Conservation (phyloP, 768 basidiomycete genomes). For the Ramaria sp. region DNA sequence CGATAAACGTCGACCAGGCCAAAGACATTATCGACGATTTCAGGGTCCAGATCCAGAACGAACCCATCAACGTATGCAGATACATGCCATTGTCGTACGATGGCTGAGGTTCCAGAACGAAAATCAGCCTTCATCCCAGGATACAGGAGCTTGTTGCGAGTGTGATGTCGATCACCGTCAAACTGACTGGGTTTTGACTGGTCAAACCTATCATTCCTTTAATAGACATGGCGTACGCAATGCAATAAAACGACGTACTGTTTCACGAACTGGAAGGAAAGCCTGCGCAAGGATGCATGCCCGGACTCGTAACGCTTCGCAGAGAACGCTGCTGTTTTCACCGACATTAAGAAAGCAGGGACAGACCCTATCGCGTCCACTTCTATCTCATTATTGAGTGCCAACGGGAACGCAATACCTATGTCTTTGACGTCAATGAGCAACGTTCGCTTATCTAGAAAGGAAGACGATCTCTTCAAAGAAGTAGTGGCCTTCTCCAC, state of each 20-base stretch:
- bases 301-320: constrained; percentile 73
- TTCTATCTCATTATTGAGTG: constrained; percentile 47
- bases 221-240: constrained; percentile 1
- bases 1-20: constrained; percentile 80
- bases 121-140: constrained; percentile 74
- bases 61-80: constrained; percentile 74
- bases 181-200: constrained; percentile 67
- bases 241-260: constrained; percentile 34
- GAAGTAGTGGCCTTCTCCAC: constrained; percentile 23
- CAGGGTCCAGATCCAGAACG: constrained; percentile 72
- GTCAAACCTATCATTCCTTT: constrained; percentile 49
- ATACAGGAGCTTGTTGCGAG: constrained; percentile 64
- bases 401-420: constrained; percentile 86
- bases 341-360: constrained; percentile 79
- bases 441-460: constrained; percentile 27
- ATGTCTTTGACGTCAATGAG: constrained; percentile 37
- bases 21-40: constrained; percentile 67
- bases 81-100: constrained; percentile 47
- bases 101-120: constrained; percentile 38
- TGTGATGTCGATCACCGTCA: constrained; percentile 51
- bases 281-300: constrained; percentile 53
- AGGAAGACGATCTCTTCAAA: constrained; percentile 13
- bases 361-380: constrained; percentile 37
- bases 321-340: constrained; percentile 62
- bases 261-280: constrained; percentile 81